Evolutionary conservation across 163 green algal genomes (phyloP).

Genomic region (Scenedesmus sp.): DNA sequence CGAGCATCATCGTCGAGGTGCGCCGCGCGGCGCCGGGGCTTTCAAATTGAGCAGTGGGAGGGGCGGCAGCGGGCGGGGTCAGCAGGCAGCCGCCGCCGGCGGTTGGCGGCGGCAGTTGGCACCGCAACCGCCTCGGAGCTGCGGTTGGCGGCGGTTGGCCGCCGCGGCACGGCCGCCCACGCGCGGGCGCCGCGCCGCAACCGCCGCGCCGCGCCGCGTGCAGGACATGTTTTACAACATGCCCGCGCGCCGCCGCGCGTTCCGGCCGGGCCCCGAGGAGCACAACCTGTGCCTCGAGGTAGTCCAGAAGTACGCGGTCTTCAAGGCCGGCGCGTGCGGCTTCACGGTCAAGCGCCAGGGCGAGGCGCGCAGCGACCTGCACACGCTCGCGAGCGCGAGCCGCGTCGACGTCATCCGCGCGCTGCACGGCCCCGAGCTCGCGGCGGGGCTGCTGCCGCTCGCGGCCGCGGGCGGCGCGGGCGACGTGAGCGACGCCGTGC

Average conservation of each 20-base stretch:
- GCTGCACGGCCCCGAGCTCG: slow-evolving; percentile 82
- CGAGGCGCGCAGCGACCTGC: slow-evolving; percentile 71
- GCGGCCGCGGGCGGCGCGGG: not conserved
- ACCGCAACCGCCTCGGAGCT: too few relatives aligned
- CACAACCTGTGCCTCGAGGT: slow-evolving; percentile 88
- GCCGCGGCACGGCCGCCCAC: too few relatives aligned
- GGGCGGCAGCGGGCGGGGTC: too few relatives aligned
- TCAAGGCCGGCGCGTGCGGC: slow-evolving; percentile 63
- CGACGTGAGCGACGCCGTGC: slow-evolving; percentile 30
- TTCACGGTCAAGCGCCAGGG: slow-evolving; percentile 82
- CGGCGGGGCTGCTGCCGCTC: slow-evolving; percentile 75
- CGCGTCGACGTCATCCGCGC: slow-evolving; percentile 78
- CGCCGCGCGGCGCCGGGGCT: too few relatives aligned
- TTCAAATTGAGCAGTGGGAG: too few relatives aligned
- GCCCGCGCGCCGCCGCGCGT: slow-evolving; percentile 77
- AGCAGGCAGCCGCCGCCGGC: not conserved
- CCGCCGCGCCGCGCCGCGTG: not conserved
- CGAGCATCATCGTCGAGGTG: slow-evolving; percentile 87
- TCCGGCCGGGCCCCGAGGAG: slow-evolving; percentile 81
- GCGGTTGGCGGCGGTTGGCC: too few relatives aligned
- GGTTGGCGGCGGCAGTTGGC: slow-evolving; percentile 9
- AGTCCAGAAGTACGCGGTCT: slow-evolving; percentile 82
- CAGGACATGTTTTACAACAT: slow-evolving; percentile 97
- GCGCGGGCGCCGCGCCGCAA: too few relatives aligned
- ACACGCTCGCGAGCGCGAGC: slow-evolving; percentile 56